phyloP scores from a whole-genome alignment of 2,329 filamentous ascomycete species.

The Penicillium sp. region DNA sequence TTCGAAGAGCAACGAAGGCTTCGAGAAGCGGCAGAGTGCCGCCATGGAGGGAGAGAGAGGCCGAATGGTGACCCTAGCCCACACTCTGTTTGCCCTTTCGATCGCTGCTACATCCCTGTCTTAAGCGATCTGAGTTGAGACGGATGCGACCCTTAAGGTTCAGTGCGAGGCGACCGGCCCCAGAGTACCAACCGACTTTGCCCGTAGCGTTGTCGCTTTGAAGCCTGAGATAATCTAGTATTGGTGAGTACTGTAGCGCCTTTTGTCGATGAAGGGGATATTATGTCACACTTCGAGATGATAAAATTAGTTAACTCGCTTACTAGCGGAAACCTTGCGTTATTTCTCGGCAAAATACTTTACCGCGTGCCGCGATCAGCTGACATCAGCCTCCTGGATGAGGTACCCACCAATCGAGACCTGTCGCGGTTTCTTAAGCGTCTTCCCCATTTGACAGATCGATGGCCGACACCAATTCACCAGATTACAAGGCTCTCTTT shows the following conservation, averaged over 20 bases:
- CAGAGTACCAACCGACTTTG: neutral
- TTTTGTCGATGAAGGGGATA: no score
- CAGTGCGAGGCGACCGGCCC: neutral
- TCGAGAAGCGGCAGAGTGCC: neutral
- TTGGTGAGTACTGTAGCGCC: no score
- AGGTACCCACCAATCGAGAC: neutral
- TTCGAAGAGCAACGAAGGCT: constrained; percentile 4
- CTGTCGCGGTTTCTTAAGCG: constrained; percentile 1
- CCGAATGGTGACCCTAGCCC: neutral
- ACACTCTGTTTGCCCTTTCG: neutral
- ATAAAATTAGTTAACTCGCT: no score
- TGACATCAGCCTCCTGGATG: constrained; percentile 15
- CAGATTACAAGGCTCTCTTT: constrained; percentile 22
- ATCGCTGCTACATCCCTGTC: neutral
- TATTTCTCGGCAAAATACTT: constrained; percentile 22
- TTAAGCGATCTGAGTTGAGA: neutral
- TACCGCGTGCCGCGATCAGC: constrained; percentile 18
- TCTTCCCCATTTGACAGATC: constrained; percentile 1
- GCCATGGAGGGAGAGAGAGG: neutral
- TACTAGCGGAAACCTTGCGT: constrained; percentile 11
- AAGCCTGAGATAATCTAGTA: no score
- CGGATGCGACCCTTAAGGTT: neutral
- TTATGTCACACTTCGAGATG: no score
- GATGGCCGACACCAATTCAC: constrained; percentile 15
- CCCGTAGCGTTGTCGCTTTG: neutral